Evolutionary conservation across 2,329 filamentous ascomycete species (phyloP).

Genomic region (Botrytis medusae): DNA sequence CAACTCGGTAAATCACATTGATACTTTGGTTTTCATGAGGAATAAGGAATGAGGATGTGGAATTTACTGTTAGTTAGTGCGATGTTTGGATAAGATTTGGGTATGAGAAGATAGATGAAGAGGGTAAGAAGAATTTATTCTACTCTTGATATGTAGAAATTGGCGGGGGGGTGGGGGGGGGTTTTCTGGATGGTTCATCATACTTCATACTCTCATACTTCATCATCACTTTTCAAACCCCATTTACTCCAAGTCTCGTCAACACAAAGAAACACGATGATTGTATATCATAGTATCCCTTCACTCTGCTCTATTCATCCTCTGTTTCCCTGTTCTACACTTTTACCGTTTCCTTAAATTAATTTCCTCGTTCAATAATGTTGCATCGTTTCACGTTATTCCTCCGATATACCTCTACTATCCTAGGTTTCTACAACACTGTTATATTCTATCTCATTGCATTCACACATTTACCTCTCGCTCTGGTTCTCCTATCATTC

Average conservation of each 20-base stretch:
- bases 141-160: neutral
- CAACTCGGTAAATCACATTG: neutral
- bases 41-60: neutral
- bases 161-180: no score
- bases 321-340: no score
- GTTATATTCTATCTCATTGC: no score
- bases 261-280: neutral
- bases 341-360: no score
- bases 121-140: no score
- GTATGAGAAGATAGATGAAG: neutral
- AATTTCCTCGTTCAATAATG: neutral
- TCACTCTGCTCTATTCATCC: neutral
- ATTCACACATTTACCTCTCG: no score
- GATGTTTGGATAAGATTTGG: neutral
- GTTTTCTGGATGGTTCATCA: neutral
- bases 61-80: neutral
- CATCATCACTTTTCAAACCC: neutral
- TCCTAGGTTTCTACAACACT: no score
- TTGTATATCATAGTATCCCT: fast-evolving
- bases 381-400: neutral
- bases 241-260: neutral
- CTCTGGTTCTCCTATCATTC: no score
- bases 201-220: neutral
- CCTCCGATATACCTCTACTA: neutral
- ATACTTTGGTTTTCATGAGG: neutral